Base-by-base conservation (phyloP, 768 basidiomycete species). In the Collybiopsis confluens region DNA sequence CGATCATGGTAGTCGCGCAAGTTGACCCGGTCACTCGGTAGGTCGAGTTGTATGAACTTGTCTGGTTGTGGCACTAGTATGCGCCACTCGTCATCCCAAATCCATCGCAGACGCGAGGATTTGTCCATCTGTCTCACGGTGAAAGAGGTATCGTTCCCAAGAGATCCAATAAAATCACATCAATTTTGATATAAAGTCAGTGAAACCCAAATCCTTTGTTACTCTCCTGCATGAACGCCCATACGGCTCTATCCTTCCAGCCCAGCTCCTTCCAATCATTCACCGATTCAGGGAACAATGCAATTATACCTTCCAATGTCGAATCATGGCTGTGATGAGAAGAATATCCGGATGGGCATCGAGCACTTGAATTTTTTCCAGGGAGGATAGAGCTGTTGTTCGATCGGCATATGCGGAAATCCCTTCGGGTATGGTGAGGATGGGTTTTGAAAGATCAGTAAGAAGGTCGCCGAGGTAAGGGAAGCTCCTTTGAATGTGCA, bases 311-410 rank as follows among this genome's bases (percentile, higher is more conserved):
- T 4, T 38, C 37, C 47, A 65, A 40, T 33, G 59, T 52, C 27
- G 20, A 20, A 44, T 65, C 62, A 23, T 65, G 62, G 61, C 62
- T 0, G 60, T 28, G 4, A 61, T 37, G 2, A 59, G 45, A 9
- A 65, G 49, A 2, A 63, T 56, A 37, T 63, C 58, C 18, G 48
- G 30, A 26, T 59, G 54, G 21, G 56, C 55, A 33, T 65, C 64
- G 44, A 65, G 57, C 18, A 21, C 26, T 1, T 44, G 36, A 10
- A 62, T 13, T 21, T 55, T 58, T 7, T 38, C 33, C 11, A 60
- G 38, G 1, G 63, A 54, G 21, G 33, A 47, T 16, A 42, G 48
- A 16, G 62, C 54, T 13, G 27, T 28, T 2, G 42, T 38, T 18
- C 33, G 42, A 28, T 62, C 56, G 4, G 46, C 54, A 50, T 55